A percentile compares a stretch with the other conserved stretches of the same genome.
Conservation (phyloP, 2,329 filamentous ascomycete genomes). For the Talaromyces amestolkiae region DNA sequence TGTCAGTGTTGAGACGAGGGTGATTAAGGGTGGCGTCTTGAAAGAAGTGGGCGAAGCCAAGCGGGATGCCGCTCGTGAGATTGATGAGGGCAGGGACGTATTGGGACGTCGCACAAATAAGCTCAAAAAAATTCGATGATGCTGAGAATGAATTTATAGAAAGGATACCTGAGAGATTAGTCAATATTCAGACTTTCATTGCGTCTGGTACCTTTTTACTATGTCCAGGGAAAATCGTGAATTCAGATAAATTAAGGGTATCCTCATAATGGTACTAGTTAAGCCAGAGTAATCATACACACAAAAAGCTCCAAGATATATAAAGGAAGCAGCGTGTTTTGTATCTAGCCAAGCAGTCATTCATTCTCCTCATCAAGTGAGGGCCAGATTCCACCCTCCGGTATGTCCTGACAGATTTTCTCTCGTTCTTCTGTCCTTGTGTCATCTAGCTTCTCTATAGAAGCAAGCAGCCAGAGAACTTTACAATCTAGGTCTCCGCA, state of each 20-base stretch:
- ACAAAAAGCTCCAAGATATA: background rate
- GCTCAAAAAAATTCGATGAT: conserved; percentile 40
- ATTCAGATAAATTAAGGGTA: conserved; percentile 11
- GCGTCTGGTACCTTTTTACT: background rate
- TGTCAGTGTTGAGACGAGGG: conserved; percentile 88
- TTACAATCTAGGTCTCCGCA: background rate
- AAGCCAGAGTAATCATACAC: conserved; percentile 4
- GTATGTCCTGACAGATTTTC: background rate
- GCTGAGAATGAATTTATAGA: conserved; percentile 17
- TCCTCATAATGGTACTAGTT: conserved; percentile 14
- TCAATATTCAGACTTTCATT: background rate
- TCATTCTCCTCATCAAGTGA: conserved; percentile 2
- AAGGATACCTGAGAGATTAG: conserved; percentile 15
- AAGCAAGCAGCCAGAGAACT: background rate
- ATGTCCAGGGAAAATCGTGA: background rate
- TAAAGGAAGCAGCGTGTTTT: background rate
- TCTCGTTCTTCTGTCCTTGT: background rate
- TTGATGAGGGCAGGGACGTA: conserved; percentile 89
- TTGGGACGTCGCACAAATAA: conserved; percentile 69
- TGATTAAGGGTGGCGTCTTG: conserved; percentile 72
- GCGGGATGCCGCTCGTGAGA: conserved; percentile 82
- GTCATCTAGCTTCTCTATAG: background rate
- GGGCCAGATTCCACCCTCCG: background rate
- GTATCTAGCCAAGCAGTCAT: conserved; percentile 1
- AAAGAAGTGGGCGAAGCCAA: conserved; percentile 96